These are phyloP conservation scores for Echium plantagineum DNA, from an alignment of 257 asterid species.

Conservation along the genomic window DNA sequence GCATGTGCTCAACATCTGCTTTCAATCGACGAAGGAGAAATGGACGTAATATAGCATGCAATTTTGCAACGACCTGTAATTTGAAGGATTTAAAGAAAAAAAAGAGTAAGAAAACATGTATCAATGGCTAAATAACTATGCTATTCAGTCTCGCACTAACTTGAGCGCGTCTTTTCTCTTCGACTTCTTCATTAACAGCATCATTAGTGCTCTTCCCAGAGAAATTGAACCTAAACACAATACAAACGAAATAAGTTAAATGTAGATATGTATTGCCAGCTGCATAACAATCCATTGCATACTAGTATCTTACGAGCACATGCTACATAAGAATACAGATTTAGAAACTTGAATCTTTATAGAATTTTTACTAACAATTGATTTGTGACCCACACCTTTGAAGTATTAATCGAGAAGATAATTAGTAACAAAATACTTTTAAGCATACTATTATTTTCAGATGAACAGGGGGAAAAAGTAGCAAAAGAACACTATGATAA, in stretches of 20 bases:
- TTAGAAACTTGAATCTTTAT: no score
- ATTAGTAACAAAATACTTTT: no score
- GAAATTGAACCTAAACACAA: constrained; percentile 68
- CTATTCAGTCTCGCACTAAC: constrained; percentile 20
- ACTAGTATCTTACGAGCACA: not conserved
- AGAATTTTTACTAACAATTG: no score
- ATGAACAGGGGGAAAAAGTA: no score
- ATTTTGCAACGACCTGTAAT: constrained; percentile 87
- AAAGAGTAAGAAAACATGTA: constrained; percentile 2
- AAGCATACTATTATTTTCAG: no score
- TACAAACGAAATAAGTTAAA: constrained; percentile 13
- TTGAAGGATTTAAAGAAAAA: constrained; percentile 5
- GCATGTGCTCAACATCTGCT: constrained; percentile 77
- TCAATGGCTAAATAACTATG: constrained; percentile 2
- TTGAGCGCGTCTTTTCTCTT: constrained; percentile 82
- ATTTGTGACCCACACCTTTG: no score
- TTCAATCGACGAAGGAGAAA: constrained; percentile 93
- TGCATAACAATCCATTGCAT: not conserved
- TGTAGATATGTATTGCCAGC: constrained; percentile 1
- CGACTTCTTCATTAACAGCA: constrained; percentile 53
- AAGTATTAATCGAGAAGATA: not conserved
- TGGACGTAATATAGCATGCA: constrained; percentile 89
- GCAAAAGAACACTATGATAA: not conserved
- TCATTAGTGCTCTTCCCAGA: constrained; percentile 72
- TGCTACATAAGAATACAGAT: no score